Base-by-base conservation (phyloP, 2,329 filamentous ascomycete species). In the Diaporthe nobilis region DNA sequence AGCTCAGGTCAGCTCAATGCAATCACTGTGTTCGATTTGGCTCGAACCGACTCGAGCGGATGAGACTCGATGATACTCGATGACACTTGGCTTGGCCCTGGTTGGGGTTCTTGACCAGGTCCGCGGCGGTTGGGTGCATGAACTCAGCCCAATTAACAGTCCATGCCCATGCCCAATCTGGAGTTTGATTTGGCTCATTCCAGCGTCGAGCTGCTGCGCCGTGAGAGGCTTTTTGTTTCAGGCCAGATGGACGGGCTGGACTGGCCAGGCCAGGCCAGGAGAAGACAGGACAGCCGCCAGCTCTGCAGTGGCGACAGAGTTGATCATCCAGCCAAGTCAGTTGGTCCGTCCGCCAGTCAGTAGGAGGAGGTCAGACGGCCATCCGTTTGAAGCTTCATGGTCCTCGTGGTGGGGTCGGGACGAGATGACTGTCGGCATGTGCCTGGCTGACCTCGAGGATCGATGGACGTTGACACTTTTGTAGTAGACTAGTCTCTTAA, bases 101-200 rank as follows among this genome's bases (percentile, higher is more conserved):
- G 47, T 39, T 51, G 65, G 65, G 65, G 63, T n/a, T 67, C 9
- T 28, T 55, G 47, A 53, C 65, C 65, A 70, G 65, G 65, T 55
- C 65, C 47, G 65, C 49, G 65, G 65, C 65, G 65, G 65, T 70
- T 70, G 47, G 65, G 34, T 53, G 65, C 65, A 70, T 70, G 49
- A 70, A 70, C 65, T 55, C 65, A 55, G 65, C 65, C 65, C 65
- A 25, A 55, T 42, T 42, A 42, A 42, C 15, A 12, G 49, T 55
- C 65, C 65, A 70, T 70, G 65, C 49, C 65, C 65, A 55, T 42
- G 65, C 63, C 44, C 63, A 70, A 70, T 55, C 65, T 55, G 65
- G 65, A 53, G 47, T 70, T 70, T 70, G 49, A 70, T 70, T 70
- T 70, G 65, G 65, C 65, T 55, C 65, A 70, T 70, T 70, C 65